phyloP scores from a whole-genome alignment of 129 eudicot species.

The Mikania micrantha region DNA sequence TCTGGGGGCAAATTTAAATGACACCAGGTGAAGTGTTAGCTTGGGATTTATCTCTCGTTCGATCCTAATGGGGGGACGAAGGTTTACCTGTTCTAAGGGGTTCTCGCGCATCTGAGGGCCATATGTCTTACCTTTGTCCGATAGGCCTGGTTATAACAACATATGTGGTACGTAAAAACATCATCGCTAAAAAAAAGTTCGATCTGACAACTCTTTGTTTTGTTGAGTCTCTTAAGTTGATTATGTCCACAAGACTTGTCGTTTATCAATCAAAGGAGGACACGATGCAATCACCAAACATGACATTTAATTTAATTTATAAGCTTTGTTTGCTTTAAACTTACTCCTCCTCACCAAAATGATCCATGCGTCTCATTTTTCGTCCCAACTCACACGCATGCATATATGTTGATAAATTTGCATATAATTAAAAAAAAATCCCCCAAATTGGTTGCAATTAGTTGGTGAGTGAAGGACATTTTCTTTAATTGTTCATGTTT shows the following conservation, averaged over 20 bases:
- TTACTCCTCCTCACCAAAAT: background rate
- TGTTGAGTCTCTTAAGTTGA: too few species aligned
- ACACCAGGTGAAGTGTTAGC: too few species aligned
- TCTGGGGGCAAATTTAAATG: too few species aligned
- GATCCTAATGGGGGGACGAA: too few species aligned
- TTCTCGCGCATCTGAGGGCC: too few species aligned
- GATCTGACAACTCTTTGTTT: constrained; percentile 5
- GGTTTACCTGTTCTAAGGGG: too few species aligned
- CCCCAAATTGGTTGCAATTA: background rate
- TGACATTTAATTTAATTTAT: background rate
- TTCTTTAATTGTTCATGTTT: background rate
- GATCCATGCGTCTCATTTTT: background rate
- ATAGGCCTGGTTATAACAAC: too few species aligned
- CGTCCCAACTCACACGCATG: too few species aligned
- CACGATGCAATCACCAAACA: background rate
- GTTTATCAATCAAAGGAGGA: background rate
- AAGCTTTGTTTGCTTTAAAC: background rate
- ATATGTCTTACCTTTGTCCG: too few species aligned
- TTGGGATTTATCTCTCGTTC: too few species aligned
- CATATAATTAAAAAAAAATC: background rate
- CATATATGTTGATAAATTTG: background rate
- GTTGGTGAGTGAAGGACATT: constrained; percentile 15
- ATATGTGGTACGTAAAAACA: too few species aligned
- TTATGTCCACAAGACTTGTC: background rate
- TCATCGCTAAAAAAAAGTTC: too few species aligned